These are phyloP conservation scores for Podosphaera leucotricha DNA, from an alignment of 2,329 filamentous ascomycete species.

Conservation along the genomic window DNA sequence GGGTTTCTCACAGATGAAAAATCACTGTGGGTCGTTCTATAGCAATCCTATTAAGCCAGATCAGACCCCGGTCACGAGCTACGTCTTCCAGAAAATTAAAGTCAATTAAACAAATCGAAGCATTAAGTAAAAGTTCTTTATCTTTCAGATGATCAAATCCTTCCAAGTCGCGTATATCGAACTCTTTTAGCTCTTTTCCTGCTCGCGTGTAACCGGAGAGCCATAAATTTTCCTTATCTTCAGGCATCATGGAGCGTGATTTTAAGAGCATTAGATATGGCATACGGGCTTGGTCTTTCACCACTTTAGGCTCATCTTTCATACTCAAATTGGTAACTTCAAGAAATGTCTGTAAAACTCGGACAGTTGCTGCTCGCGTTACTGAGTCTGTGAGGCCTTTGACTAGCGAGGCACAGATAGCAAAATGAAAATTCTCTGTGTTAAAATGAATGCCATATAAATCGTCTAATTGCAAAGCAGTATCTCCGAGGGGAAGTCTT, in stretches of 20 bases:
- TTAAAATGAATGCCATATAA: conserved; percentile 42
- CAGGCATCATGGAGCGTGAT: conserved; percentile 28
- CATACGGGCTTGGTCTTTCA: conserved; percentile 13
- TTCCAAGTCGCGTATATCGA: conserved; percentile 19
- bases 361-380: conserved; percentile 33
- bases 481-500: conserved; percentile 34
- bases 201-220: conserved; percentile 28
- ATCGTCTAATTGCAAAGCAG: conserved; percentile 35
- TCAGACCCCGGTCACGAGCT: conserved; percentile 32
- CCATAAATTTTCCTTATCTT: conserved; percentile 42
- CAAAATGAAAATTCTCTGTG: conserved; percentile 40
- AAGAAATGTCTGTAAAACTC: conserved; percentile 37
- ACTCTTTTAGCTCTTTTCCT: conserved; percentile 19
- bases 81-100: conserved; percentile 40
- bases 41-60: conserved; percentile 36
- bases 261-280: conserved; percentile 38
- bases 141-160: conserved; percentile 28
- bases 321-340: conserved; percentile 22
- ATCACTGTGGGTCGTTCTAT: conserved; percentile 30
- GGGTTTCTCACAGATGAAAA: conserved; percentile 27
- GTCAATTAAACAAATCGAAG: conserved; percentile 40
- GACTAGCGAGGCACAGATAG: conserved; percentile 38
- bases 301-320: conserved; percentile 8
- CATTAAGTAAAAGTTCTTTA: conserved; percentile 36
- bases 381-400: conserved; percentile 38